phyloP scores from a whole-genome alignment of 2,329 filamentous ascomycete species.

The Colletotrichum cereale region DNA sequence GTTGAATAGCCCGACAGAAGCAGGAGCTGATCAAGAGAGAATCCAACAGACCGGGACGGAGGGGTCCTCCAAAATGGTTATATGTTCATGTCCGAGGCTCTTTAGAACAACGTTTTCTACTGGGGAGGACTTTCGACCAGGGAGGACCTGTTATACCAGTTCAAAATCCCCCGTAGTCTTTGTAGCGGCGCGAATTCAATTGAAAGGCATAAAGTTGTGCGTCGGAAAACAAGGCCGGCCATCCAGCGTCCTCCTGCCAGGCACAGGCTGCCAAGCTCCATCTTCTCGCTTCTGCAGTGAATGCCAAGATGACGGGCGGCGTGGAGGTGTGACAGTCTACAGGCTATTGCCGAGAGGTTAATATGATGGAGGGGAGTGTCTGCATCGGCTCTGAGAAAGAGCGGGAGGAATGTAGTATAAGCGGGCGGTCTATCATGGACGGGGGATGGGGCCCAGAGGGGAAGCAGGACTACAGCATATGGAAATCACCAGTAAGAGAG shows the following conservation, averaged over 20 bases:
- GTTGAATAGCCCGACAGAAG: background rate
- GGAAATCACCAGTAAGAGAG: background rate
- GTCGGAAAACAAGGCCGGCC: background rate
- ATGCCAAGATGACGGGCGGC: background rate
- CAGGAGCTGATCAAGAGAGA: background rate
- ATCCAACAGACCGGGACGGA: background rate
- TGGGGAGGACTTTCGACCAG: background rate
- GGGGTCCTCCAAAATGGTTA: constrained; percentile 18
- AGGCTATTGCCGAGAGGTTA: constrained; percentile 13
- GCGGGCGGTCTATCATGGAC: background rate
- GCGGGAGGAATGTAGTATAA: background rate
- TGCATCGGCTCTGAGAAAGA: background rate
- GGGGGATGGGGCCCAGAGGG: background rate
- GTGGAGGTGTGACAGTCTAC: constrained; percentile 22
- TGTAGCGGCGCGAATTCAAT: background rate
- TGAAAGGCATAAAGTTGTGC: background rate
- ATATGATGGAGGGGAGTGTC: background rate
- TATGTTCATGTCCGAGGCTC: constrained; percentile 22
- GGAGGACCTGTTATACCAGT: background rate
- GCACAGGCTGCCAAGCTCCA: constrained; percentile 10
- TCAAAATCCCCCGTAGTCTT: background rate
- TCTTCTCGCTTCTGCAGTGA: background rate
- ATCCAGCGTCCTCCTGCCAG: constrained; percentile 4
- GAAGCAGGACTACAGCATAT: constrained; percentile 3
- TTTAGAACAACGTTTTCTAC: background rate